phyloP scores from a whole-genome alignment of 306 rosid genomes.

The Datisca glomerata region DNA sequence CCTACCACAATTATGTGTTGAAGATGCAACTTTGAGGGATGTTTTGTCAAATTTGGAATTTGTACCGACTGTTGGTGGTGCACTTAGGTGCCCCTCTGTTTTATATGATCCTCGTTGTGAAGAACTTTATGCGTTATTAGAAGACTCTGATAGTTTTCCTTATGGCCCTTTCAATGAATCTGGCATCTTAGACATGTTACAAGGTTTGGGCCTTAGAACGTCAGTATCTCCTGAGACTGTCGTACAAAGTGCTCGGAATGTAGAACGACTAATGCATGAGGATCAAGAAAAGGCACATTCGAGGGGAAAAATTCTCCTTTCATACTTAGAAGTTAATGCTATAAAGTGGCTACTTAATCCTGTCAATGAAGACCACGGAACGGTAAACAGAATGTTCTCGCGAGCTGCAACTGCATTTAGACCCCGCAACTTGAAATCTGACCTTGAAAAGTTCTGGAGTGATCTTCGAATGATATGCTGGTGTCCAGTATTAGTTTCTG shows the following conservation, averaged over 20 bases:
- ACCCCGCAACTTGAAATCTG: constrained; percentile 52
- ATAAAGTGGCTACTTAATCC: constrained; percentile 79
- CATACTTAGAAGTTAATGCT: constrained; percentile 90
- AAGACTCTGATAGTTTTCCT: constrained; percentile 72
- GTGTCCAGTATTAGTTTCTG: constrained; percentile 76
- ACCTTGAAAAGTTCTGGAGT: constrained; percentile 80
- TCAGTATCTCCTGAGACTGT: constrained; percentile 69
- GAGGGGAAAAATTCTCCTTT: constrained; percentile 73
- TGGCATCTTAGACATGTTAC: constrained; percentile 59
- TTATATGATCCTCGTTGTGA: constrained; percentile 86
- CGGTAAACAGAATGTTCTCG: constrained; percentile 66
- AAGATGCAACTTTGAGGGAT: constrained; percentile 61
- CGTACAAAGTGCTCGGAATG: constrained; percentile 65
- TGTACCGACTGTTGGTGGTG: constrained; percentile 50
- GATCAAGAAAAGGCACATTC: constrained; percentile 70
- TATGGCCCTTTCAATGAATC: constrained; percentile 56
- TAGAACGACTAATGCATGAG: constrained; percentile 58
- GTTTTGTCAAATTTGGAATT: constrained; percentile 60
- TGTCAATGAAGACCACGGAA: constrained; percentile 43
- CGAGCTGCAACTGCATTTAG: constrained; percentile 63
- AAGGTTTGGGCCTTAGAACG: constrained; percentile 80
- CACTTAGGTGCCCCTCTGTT: constrained; percentile 57
- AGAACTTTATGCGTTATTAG: constrained; percentile 71
- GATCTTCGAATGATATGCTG: constrained; percentile 73
- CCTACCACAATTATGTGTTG: constrained; percentile 69